Conservation (phyloP, 2,329 filamentous ascomycete genomes). For the Verticillium nubilum region DNA sequence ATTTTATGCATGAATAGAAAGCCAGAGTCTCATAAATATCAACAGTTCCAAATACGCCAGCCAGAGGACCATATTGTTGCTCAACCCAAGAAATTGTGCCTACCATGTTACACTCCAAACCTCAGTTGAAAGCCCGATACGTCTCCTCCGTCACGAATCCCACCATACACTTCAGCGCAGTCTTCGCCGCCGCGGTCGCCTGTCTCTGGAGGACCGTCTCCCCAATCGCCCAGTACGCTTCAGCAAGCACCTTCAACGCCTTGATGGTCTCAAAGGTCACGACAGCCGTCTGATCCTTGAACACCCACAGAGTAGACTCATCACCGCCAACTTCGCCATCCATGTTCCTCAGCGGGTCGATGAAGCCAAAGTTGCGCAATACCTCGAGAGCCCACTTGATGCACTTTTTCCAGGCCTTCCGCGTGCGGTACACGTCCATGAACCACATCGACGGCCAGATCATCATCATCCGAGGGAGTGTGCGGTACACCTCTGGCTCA, state of each 20-base stretch:
- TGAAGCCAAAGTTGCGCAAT: constrained; percentile 27
- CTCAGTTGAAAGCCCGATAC: constrained; percentile 7
- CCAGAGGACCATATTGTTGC: neutral
- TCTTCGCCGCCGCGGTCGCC: constrained; percentile 20
- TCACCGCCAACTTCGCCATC: constrained; percentile 7
- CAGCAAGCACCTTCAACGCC: constrained; percentile 21
- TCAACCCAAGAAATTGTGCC: neutral
- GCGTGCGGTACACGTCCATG: constrained; percentile 22
- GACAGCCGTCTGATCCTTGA: constrained; percentile 14
- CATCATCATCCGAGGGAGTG: constrained; percentile 24
- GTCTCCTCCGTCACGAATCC: constrained; percentile 23
- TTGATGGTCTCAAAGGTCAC: constrained; percentile 29
- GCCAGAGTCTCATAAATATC: no score
- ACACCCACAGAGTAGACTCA: constrained; percentile 18
- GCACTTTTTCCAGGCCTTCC: constrained; percentile 26
- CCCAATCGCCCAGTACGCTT: constrained; percentile 22
- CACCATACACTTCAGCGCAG: constrained; percentile 24
- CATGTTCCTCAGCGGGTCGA: constrained; percentile 12
- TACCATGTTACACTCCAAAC: neutral
- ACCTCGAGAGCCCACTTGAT: constrained; percentile 20
- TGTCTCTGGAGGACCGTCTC: constrained; percentile 16
- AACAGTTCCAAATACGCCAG: neutral
- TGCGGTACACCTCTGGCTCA: constrained; percentile 22
- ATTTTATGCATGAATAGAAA: no score
- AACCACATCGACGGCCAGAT: constrained; percentile 31